These are phyloP conservation scores for Quercus ilex DNA, from an alignment of 306 rosid species.

Conservation along the genomic window DNA sequence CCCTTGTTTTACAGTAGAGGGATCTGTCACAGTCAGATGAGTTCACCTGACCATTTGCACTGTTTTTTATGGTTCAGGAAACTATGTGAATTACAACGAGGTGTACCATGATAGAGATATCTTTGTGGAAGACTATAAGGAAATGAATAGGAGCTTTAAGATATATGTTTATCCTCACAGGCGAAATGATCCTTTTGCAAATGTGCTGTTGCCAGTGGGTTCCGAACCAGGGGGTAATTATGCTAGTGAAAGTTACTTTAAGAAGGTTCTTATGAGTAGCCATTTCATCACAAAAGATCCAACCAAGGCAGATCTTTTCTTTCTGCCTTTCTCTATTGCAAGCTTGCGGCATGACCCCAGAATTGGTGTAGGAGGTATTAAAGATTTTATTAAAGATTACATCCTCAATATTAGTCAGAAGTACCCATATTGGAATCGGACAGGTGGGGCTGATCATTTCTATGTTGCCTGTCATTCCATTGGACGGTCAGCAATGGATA, in stretches of 20 bases:
- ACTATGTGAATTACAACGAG: slow-evolving; percentile 28
- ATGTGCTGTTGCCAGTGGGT: slow-evolving; percentile 57
- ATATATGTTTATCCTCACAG: slow-evolving; percentile 84
- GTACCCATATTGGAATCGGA: slow-evolving; percentile 70
- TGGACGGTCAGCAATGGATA: slow-evolving; percentile 70
- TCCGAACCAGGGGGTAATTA: slow-evolving; percentile 70
- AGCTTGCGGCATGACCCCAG: slow-evolving; percentile 62
- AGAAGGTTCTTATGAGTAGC: slow-evolving; percentile 56
- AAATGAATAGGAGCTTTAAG: slow-evolving; percentile 78
- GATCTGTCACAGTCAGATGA: neutral
- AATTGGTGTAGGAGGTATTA: slow-evolving; percentile 67
- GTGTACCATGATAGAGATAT: slow-evolving; percentile 65
- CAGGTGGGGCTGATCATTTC: slow-evolving; percentile 74
- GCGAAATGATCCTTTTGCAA: slow-evolving; percentile 59
- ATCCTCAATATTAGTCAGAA: slow-evolving; percentile 42
- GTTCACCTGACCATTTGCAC: neutral
- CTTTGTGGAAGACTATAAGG: slow-evolving; percentile 66
- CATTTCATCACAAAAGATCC: slow-evolving; percentile 64
- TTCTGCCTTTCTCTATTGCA: slow-evolving; percentile 77
- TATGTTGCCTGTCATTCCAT: slow-evolving; percentile 85
- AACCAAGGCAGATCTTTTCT: slow-evolving; percentile 67
- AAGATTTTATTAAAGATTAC: slow-evolving; percentile 59
- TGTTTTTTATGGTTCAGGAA: slow-evolving; percentile 37
- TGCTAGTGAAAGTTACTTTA: slow-evolving; percentile 90
- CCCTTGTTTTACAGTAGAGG: neutral